Base-by-base conservation (phyloP, 805 yeast species). In the Lipomyces yamanashiensis region DNA sequence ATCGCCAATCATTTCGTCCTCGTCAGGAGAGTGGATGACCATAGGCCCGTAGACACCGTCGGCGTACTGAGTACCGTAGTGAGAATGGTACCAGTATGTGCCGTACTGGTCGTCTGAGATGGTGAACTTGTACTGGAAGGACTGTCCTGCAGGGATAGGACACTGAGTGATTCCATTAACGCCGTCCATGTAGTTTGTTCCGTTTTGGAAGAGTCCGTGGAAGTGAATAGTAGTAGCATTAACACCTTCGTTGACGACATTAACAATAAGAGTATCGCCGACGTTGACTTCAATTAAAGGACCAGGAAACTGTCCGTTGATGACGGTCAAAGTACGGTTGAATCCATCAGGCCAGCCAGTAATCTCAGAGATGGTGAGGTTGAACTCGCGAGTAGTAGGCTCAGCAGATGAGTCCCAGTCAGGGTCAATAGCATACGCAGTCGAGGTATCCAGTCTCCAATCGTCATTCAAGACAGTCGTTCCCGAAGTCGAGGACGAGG, bases 61-160 rank as follows among this genome's bases (percentile, higher is more conserved):
- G 76, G 92, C 90, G 73, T 91, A 91, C 77, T 92, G 96, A 69
- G 92, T 92, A 19, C 83, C 78, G 34, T 93, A 85, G 78, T 93
- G 99, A 40, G 98, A 90, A 77, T 93, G 99, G 81, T 93, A 93
- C 99, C 98, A 93, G 81, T 81, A 93, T 19, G 96, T 84, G 73
- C 99, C 99, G 63, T 81, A 85, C 77, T 93, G 97, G 44, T 47
- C 57, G 50, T 83, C 84, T 62, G 92, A 89, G 34, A 58, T 52
- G 7, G 96, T 88, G 77, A 93, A 93, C 80, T 92, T 90, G 80
- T 93, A 93, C 65, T 86, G 77, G 78, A 85, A 81, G 13, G 90
- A 82, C 64, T 84, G 83, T 58, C 88, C 88, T 4, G 95, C 88
- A 13, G 89, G 86, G 70, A 90, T 87, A 28, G 96, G 96, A 82